A percentile compares a stretch with the other conserved stretches of the same genome.
Conservation (phyloP, 1,284 basidiomycete species). For the Apiotrichum laibachii region DNA sequence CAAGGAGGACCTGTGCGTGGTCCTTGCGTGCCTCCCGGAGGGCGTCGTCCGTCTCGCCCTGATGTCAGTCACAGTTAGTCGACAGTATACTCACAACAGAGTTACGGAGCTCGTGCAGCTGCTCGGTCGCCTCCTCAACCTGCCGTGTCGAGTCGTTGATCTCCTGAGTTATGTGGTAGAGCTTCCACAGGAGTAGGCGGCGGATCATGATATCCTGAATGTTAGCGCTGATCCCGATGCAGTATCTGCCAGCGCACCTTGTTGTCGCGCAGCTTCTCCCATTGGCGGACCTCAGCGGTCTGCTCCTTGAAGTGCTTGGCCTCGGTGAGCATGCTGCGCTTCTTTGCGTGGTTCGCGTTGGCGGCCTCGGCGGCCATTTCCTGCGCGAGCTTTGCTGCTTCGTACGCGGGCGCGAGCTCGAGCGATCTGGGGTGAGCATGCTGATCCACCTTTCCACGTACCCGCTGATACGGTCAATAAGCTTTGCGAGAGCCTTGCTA, state of each 20-base stretch:
- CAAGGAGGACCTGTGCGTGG: constrained; percentile 72
- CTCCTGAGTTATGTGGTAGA: constrained; percentile 83
- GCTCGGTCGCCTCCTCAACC: constrained; percentile 69
- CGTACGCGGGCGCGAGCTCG: constrained; percentile 85
- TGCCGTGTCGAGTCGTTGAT: constrained; percentile 68
- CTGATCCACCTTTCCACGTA: constrained; percentile 26
- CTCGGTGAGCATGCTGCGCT: constrained; percentile 88
- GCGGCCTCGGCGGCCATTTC: constrained; percentile 89
- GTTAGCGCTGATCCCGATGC: constrained; percentile 9
- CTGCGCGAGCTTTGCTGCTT: constrained; percentile 79
- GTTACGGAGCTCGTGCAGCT: constrained; percentile 64
- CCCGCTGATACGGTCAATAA: constrained; percentile 95
- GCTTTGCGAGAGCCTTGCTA: constrained; percentile 78
- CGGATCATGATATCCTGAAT: constrained; percentile 73
- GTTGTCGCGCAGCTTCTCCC: constrained; percentile 73
- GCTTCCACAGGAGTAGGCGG: constrained; percentile 78
- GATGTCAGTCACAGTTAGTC: background rate
- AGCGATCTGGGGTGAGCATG: constrained; percentile 58
- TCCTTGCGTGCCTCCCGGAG: constrained; percentile 72
- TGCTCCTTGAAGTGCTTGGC: constrained; percentile 98
- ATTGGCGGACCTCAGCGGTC: constrained; percentile 87
- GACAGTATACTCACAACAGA: constrained; percentile 57
- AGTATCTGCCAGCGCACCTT: constrained; percentile 56
- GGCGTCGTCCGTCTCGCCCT: constrained; percentile 60
- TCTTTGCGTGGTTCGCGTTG: constrained; percentile 89